phyloP scores from a whole-genome alignment of 1,284 basidiomycete genomes.

The Limonomyces culmigenus region DNA sequence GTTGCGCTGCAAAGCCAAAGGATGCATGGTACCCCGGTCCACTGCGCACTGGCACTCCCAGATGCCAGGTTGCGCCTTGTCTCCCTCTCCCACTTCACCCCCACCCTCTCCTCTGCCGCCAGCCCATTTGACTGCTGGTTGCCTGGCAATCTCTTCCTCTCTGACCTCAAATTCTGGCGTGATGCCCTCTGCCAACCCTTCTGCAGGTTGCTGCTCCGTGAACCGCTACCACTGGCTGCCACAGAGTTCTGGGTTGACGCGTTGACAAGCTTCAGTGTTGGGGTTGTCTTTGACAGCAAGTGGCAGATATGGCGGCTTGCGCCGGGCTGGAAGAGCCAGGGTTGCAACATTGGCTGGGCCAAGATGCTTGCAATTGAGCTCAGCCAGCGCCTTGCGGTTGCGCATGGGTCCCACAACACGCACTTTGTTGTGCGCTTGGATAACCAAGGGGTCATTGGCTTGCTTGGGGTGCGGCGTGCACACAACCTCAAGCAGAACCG shows the following conservation, averaged over 20 bases:
- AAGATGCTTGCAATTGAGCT: slow-evolving; percentile 2
- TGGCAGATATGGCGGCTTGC: background rate
- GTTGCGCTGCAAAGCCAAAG: background rate
- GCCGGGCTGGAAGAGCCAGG: background rate
- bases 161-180: background rate
- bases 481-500: background rate
- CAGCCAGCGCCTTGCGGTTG: background rate
- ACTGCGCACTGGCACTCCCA: background rate
- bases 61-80: background rate
- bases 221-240: background rate
- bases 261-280: slow-evolving; percentile 1
- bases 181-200: background rate
- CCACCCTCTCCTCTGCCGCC: background rate
- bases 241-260: slow-evolving; percentile 2
- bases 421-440: background rate
- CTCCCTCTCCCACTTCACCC: background rate
- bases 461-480: background rate
- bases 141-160: background rate
- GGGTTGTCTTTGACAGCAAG: background rate
- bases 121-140: background rate
- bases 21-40: background rate
- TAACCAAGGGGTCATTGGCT: slow-evolving; percentile 1
- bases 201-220: background rate
- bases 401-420: background rate
- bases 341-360: slow-evolving; percentile 2